phyloP scores from a whole-genome alignment of 202 grass and related monocot genomes.

The Musa balbisiana region DNA sequence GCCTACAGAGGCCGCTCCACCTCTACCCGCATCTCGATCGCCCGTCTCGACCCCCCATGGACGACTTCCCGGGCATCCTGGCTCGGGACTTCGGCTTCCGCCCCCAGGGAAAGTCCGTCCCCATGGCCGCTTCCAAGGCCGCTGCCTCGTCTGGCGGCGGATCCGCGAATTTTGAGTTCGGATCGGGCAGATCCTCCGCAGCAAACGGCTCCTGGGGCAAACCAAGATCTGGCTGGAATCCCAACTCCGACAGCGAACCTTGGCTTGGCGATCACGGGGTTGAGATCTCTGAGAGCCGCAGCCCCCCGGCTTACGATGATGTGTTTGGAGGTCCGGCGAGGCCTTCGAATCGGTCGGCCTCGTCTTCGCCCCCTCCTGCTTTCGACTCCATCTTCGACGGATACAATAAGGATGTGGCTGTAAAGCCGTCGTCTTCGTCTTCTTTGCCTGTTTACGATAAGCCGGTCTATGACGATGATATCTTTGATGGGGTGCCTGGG shows the following conservation, averaged over 20 bases:
- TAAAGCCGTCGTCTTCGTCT: slow-evolving; percentile 22
- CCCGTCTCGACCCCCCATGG: slow-evolving; percentile 29
- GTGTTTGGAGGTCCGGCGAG: slow-evolving; percentile 17
- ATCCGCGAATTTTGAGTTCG: background rate
- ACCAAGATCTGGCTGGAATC: slow-evolving; percentile 36
- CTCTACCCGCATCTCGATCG: background rate
- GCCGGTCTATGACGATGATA: slow-evolving; percentile 66
- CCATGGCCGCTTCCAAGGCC: slow-evolving; percentile 45
- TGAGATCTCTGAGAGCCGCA: background rate
- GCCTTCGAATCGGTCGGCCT: background rate
- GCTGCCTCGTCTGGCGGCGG: slow-evolving; percentile 10
- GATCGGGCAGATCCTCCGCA: slow-evolving; percentile 1
- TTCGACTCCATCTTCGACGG: slow-evolving; percentile 47
- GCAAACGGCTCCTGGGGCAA: slow-evolving; percentile 28
- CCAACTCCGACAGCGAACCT: background rate
- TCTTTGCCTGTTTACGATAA: slow-evolving; percentile 36
- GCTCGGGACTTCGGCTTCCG: slow-evolving; percentile 80
- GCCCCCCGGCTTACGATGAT: slow-evolving; percentile 33
- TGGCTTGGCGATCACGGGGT: background rate
- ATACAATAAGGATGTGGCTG: slow-evolving; percentile 27
- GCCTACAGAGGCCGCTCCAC: background rate
- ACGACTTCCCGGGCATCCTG: slow-evolving; percentile 80
- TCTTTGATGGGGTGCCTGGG: slow-evolving; percentile 55
- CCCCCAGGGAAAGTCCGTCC: slow-evolving; percentile 60
- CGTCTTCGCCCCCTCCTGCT: slow-evolving; percentile 17